Evolutionary conservation across 805 yeast genomes (phyloP), one percentile per base, ranked within the genome.

Genomic region (Starmerella cellae): DNA sequence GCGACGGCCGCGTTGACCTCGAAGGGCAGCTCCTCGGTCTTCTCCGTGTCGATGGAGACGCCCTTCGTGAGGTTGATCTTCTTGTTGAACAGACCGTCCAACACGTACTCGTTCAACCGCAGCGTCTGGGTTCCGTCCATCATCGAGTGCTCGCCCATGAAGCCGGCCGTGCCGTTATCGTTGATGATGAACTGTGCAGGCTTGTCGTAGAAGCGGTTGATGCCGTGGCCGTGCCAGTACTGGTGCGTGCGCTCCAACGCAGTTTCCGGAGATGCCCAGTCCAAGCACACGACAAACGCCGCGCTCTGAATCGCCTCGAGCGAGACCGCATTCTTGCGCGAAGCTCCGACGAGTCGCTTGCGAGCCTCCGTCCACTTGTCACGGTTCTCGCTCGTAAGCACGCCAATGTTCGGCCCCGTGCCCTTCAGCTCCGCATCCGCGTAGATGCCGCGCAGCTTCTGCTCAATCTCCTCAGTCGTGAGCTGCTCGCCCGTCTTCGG

Each of bases 51-150:
- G 32, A 38, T 46, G 28, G 49, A 44, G 14, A 51, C 44, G 21
- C 47, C 51, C 26, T 47, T 42, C 36, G 60, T 55, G 39, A 60
- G 56, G 44, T 64, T 62, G 28, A 61, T 60, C 53, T 73, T 64
- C 56, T 73, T 59, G 55, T 73, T 69, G 43, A 60, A 48, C 44
- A 87, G 62, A 52, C 74, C 71, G 41, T 69, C 69, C 49, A 76
- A 69, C 31, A 88, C 69, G 56, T 69, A 77, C 63, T 84, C 84
- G 61, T 88, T 88, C 65, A 88, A 66, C 50, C 84, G 77, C 56
- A 83, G 75, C 24, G 95, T 88, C 58, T 96, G 94, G 9, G 95
- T 83, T 48, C 97, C 98, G 62, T 88, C 98, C 97, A 88, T 88
- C 68, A 75, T 81, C 19, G 96, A 84, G 67, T 88, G 98, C 67